Evolutionary conservation across 108 stramenopile genomes (phyloP).

Genomic region (Aurantiochytrium sp.): DNA sequence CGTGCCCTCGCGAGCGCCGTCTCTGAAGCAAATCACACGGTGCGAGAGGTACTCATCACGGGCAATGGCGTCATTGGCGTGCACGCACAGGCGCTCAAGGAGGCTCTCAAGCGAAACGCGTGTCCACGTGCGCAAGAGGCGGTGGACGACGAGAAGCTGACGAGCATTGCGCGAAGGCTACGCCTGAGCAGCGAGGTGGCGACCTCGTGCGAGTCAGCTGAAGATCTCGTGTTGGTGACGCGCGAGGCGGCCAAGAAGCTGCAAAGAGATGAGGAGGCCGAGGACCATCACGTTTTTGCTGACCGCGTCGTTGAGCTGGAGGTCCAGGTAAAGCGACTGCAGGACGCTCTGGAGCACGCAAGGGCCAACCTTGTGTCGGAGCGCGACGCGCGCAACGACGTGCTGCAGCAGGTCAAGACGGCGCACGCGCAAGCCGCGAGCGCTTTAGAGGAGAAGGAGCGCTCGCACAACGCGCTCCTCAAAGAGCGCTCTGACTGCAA

Average conservation of each 20-base stretch:
- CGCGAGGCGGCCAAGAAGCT: neutral
- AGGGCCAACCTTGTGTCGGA: neutral
- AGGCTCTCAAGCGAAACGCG: neutral
- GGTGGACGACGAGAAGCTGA: neutral
- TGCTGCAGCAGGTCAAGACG: neutral
- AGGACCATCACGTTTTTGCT: neutral
- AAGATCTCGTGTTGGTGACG: neutral
- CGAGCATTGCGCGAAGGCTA: neutral
- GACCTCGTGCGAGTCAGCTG: neutral
- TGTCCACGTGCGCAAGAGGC: neutral
- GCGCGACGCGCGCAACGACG: neutral
- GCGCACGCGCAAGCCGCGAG: neutral
- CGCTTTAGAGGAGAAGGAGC: neutral
- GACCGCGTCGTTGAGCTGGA: slow-evolving; percentile 22
- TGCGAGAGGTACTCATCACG: neutral
- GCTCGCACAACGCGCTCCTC: neutral
- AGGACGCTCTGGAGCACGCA: neutral
- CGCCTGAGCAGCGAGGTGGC: neutral
- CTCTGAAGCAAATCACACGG: neutral
- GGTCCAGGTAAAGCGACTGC: neutral
- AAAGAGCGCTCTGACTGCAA: neutral
- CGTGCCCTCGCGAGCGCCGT: neutral
- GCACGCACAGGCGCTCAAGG: neutral
- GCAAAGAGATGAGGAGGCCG: neutral
- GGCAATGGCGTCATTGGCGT: neutral